Evolutionary conservation across 768 basidiomycete species (phyloP), one percentile per base, ranked within the genome.

Genomic region (Lactarius tabidus): DNA sequence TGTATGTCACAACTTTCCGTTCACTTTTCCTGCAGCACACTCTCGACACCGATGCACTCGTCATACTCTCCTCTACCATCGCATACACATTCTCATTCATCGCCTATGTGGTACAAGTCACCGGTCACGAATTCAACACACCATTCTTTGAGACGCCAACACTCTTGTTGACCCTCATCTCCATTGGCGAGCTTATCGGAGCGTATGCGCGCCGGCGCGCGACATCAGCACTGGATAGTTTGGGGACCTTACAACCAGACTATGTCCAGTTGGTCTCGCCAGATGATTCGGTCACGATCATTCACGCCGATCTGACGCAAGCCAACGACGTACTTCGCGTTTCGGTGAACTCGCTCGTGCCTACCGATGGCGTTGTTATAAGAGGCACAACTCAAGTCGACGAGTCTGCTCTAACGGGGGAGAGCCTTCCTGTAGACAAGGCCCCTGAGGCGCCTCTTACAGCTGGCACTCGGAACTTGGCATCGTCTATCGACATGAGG

Each of bases 101-200:
- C 39, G 73, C 77, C 3, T 80, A 75, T 68, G 77, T 71, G 64
- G 62, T 72, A 59, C 75, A 74, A 57, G 66, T 69, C 10, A 76
- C 74, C 1, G 71, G 70, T 18, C 73, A 74, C 10, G 72, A 75
- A 56, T 66, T 73, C 8, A 68, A 70, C 12, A 71, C 74, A 0
- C 71, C 74, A 36, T 81, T 79, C 72, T 81, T 81, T 69, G 80
- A 81, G 72, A 81, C 80, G 6, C 76, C 74, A 48, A 71, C 79
- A 3, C 74, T 81, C 29, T 75, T 81, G 38, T 71, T 80, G 64
- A 78, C 79, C 0, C 72, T 81, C 57, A 79, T 81, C 71, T 74
- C 76, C 69, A 66, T 80, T 48, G 79, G 78, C 10, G 75, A 77
- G 20, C 71, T 78, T 28, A 72, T 79, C 36, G 75, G 75, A 43